Conservation (phyloP, 2,329 filamentous ascomycete species). For the Hypoxylon sp. region DNA sequence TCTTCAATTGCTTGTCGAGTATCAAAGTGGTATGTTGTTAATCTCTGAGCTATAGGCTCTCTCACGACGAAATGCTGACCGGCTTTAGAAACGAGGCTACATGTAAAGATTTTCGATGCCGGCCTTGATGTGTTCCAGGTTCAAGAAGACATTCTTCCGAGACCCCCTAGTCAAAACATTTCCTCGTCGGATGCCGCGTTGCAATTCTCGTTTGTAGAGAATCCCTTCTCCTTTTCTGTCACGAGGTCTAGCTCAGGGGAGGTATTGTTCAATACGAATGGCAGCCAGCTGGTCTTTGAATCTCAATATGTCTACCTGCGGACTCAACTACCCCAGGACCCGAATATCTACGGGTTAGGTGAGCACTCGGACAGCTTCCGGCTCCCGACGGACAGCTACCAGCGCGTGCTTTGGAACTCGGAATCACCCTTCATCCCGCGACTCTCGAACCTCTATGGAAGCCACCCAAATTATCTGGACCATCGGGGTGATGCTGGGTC, state of each 20-base stretch:
- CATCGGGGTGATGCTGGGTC: conserved; percentile 59
- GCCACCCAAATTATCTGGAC: conserved; percentile 71
- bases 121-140: conserved; percentile 38
- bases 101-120: conserved; percentile 39
- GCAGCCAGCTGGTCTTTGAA: conserved; percentile 46
- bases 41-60: neutral
- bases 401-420: conserved; percentile 66
- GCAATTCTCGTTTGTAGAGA: conserved; percentile 52
- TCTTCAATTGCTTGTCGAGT: conserved; percentile 38
- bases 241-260: conserved; percentile 50
- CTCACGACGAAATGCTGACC: neutral
- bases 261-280: conserved; percentile 64
- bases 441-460: conserved; percentile 66
- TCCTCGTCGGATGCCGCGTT: conserved; percentile 47
- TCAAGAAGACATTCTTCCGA: conserved; percentile 37
- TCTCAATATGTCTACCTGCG: conserved; percentile 62
- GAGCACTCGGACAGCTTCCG: conserved; percentile 68
- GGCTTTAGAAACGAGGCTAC: conserved; percentile 28
- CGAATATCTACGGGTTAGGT: conserved; percentile 69
- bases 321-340: conserved; percentile 63
- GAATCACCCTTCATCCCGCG: conserved; percentile 58
- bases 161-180: conserved; percentile 29
- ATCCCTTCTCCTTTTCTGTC: conserved; percentile 74
- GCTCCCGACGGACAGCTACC: conserved; percentile 65
- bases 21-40: conserved; percentile 34